Percentiles rank a stretch among this genome's conserved stretches.
Evolutionary conservation across 2,329 filamentous ascomycete species (phyloP).

Genomic region (Neoscytalidium dimidiatum): DNA sequence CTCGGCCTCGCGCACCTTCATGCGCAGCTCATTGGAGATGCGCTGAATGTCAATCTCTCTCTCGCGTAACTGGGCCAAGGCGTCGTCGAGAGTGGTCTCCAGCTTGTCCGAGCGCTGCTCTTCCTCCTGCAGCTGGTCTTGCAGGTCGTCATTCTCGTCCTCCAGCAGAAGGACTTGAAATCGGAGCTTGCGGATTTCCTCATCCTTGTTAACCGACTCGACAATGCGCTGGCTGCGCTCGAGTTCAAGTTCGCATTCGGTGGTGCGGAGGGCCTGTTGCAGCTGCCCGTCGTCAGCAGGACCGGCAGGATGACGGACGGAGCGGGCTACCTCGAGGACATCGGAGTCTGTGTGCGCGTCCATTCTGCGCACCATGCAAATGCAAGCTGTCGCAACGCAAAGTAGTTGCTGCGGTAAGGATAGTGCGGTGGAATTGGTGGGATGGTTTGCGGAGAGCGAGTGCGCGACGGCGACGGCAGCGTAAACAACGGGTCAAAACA

Average conservation of each 20-base stretch:
- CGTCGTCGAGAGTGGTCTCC: constrained; percentile 52
- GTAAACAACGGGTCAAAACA: constrained; percentile 10
- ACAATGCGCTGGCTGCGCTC: constrained; percentile 65
- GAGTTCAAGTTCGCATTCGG: constrained; percentile 68
- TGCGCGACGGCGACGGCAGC: background rate
- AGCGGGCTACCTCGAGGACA: constrained; percentile 34
- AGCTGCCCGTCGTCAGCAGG: constrained; percentile 32
- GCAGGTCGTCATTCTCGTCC: constrained; percentile 71
- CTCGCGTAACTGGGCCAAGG: constrained; percentile 49
- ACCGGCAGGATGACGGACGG: background rate
- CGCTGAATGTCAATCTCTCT: constrained; percentile 47
- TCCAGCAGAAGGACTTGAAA: constrained; percentile 71
- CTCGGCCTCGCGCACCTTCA: constrained; percentile 56
- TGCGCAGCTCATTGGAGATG: constrained; percentile 53
- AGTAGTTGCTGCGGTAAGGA: background rate
- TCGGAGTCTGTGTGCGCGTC: constrained; percentile 32
- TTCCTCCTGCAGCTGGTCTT: constrained; percentile 61
- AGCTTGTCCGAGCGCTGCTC: constrained; percentile 62
- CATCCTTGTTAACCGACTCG: constrained; percentile 70
- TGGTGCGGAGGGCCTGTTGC: constrained; percentile 54
- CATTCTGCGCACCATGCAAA: constrained; percentile 29
- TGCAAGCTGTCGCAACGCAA: background rate
- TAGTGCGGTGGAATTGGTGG: background rate
- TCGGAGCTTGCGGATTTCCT: constrained; percentile 70
- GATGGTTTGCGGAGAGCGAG: background rate